Base-by-base conservation (phyloP, 768 basidiomycete species). In the Termitomyces sp. region DNA sequence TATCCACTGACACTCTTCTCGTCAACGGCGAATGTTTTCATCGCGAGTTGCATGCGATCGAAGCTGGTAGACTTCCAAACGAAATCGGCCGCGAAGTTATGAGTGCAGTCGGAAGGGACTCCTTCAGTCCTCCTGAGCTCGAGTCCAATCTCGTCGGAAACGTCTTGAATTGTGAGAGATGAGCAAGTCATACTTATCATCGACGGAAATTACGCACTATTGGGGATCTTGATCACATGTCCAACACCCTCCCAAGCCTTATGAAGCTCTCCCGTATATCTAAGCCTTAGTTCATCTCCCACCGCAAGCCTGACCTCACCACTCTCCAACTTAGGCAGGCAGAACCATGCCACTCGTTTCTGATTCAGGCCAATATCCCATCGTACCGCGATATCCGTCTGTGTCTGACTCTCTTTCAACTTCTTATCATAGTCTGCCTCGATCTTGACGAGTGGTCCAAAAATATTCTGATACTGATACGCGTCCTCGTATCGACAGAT, bases 11-110 rank as follows among this genome's bases (percentile, higher is more conserved):
- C 97, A 68, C 94, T 97, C 79, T 98, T 97, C 73, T 99, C 97
- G 64, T 99, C 97, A 17, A 99, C 90, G 8, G 97, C 97, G 68
- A 99, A 99, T 1, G 95, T 98, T 81, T 98, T 98, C 96, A 99
- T 98, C 0, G 97, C 96, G 34, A 94, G 80, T 68, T 99, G 97
- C 97, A 99, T 99, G 48, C 97, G 82, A 70, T 99, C 97, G 66
- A 99, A 99, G 70, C 96, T 98, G 1, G 97, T 99, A 5, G 94
- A 95, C 73, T 99, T 99, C 97, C 97, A 99, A 5, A 99, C 96
- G 66, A 98, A 99, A 70, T 99, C 97, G n/a, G 89, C 97, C 0
- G 91, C 87, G 66, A 97, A 98, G 63, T 92, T 91, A 67, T 95
- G 93, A 0, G 93, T 94, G 72, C 93, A 84, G 32, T 98, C 96